A percentile compares a stretch with the other conserved stretches of the same genome.
Conservation (phyloP, 805 yeast species). For the Wickerhamomyces queroliae region DNA sequence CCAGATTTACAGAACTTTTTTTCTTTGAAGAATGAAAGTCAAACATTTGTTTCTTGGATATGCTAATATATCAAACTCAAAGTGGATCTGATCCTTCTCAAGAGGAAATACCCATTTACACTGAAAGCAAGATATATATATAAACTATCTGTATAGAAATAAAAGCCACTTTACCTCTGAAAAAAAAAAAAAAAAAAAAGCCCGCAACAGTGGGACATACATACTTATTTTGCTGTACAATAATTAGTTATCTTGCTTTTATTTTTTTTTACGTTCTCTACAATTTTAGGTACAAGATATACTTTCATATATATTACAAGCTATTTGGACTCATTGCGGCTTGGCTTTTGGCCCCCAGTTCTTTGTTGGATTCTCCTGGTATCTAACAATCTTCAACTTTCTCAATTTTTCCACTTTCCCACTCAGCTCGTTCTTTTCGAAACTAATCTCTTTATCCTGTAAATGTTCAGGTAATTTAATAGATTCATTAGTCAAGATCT, state of each 20-base stretch:
- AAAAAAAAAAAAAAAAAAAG: no score
- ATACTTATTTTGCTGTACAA: neutral
- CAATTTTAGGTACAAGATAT: no score
- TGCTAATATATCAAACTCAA: no score
- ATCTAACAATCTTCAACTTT: constrained; percentile 76
- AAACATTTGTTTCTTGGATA: no score
- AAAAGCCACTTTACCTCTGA: no score
- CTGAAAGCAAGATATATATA: no score
- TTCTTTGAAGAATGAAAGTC: no score
- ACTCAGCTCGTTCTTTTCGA: constrained; percentile 56
- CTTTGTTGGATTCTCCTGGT: constrained; percentile 87
- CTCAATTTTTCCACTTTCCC: constrained; percentile 54
- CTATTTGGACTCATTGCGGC: constrained; percentile 34
- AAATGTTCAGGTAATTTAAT: constrained; percentile 26
- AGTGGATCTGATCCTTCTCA: no score
- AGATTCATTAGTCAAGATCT: constrained; percentile 41
- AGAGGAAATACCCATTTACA: no score
- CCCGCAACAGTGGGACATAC: neutral
- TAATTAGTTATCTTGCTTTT: no score
- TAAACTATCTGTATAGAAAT: no score
- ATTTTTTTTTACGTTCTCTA: neutral
- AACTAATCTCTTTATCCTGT: constrained; percentile 39
- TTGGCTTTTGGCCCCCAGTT: constrained; percentile 97
- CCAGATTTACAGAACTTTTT: no score
- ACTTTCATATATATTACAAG: neutral